These are phyloP conservation scores for Carex kokanica DNA, from an alignment of 176 grass and related monocot species.

Conservation along the genomic window DNA sequence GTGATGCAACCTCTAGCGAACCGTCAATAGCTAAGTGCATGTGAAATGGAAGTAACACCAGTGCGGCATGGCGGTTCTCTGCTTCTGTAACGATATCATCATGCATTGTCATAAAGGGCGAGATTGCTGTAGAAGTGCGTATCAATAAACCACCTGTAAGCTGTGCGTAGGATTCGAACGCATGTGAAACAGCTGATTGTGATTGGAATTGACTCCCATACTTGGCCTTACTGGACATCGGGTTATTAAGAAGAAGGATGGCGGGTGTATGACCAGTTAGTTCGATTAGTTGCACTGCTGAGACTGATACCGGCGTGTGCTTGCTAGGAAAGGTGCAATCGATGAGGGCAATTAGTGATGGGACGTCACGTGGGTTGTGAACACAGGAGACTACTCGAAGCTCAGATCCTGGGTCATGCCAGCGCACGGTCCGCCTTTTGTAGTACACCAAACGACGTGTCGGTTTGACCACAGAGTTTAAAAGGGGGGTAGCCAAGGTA, in stretches of 20 bases:
- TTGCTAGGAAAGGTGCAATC: slow-evolving; percentile 40
- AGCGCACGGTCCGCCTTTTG: slow-evolving; percentile 60
- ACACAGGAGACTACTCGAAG: slow-evolving; percentile 54
- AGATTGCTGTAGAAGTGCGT: slow-evolving; percentile 48
- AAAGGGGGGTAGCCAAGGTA: slow-evolving; percentile 38
- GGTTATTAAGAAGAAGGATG: slow-evolving; percentile 45
- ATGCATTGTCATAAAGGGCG: slow-evolving; percentile 56
- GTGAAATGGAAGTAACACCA: slow-evolving; percentile 83
- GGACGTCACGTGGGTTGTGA: slow-evolving; percentile 48
- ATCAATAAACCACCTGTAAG: slow-evolving; percentile 34
- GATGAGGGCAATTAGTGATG: slow-evolving; percentile 42
- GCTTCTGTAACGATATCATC: slow-evolving; percentile 58
- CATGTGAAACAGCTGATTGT: slow-evolving; percentile 53
- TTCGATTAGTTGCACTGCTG: slow-evolving; percentile 69
- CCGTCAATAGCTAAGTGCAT: slow-evolving; percentile 72
- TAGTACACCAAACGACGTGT: slow-evolving; percentile 54
- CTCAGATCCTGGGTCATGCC: slow-evolving; percentile 51
- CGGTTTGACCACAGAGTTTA: slow-evolving; percentile 53
- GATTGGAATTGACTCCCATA: slow-evolving; percentile 36
- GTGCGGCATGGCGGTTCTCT: slow-evolving; percentile 52
- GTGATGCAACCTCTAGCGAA: slow-evolving; percentile 31
- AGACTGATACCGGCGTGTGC: slow-evolving; percentile 36
- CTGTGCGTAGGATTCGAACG: slow-evolving; percentile 64
- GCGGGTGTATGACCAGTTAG: slow-evolving; percentile 48
- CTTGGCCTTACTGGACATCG: not conserved